Evolutionary conservation across 192 early-diverging fungal species (phyloP).

Genomic region (Thamnidium elegans): DNA sequence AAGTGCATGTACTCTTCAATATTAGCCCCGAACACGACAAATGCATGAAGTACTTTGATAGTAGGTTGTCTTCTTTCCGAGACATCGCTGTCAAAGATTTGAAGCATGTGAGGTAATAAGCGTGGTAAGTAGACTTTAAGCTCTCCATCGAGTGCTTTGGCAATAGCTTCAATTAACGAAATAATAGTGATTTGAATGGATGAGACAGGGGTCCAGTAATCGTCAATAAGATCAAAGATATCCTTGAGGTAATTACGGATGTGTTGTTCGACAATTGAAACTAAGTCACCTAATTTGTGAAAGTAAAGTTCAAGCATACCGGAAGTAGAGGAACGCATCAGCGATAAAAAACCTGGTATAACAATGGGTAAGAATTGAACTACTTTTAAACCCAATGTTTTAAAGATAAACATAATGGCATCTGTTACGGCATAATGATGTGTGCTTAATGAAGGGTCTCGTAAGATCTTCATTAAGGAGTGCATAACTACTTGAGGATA

Average conservation of each 20-base stretch:
- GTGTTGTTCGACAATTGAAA: slow-evolving; percentile 82
- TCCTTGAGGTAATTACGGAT: slow-evolving; percentile 84
- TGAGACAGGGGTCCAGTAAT: slow-evolving; percentile 65
- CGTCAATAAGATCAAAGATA: slow-evolving; percentile 76
- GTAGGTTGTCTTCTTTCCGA: slow-evolving; percentile 65
- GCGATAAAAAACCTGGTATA: slow-evolving; percentile 83
- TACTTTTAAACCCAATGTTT: slow-evolving; percentile 80
- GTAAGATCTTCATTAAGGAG: slow-evolving; percentile 83
- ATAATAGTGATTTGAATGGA: slow-evolving; percentile 83
- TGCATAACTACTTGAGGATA: slow-evolving; percentile 89
- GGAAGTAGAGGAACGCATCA: slow-evolving; percentile 79
- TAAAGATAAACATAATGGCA: slow-evolving; percentile 93
- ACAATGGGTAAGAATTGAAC: slow-evolving; percentile 91
- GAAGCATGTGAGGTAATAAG: slow-evolving; percentile 79
- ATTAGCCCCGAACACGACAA: slow-evolving; percentile 80
- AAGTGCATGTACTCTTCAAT: slow-evolving; percentile 92
- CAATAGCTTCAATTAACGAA: slow-evolving; percentile 82
- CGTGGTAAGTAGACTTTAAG: slow-evolving; percentile 81
- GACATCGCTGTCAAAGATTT: slow-evolving; percentile 78
- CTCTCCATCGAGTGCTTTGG: slow-evolving; percentile 81
- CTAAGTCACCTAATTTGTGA: slow-evolving; percentile 79
- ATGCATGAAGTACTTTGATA: slow-evolving; percentile 69
- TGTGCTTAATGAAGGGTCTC: slow-evolving; percentile 73
- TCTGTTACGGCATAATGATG: slow-evolving; percentile 86
- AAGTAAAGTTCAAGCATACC: slow-evolving; percentile 89